Base-by-base conservation (phyloP, 495 filamentous ascomycete genomes). In the Aspergillus affinis region DNA sequence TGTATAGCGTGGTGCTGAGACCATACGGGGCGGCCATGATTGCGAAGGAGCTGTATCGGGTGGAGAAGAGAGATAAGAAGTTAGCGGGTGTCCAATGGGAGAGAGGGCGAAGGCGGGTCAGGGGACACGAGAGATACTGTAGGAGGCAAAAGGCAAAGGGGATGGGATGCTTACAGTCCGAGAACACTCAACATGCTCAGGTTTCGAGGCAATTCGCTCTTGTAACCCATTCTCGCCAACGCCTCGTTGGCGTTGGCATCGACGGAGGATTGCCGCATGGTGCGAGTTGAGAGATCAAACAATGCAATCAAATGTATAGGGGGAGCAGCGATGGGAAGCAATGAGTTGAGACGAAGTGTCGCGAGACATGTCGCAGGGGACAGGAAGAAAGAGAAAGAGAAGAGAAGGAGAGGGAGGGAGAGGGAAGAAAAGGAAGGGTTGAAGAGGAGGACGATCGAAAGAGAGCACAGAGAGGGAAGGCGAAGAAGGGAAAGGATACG, bases 1-100 rank as follows among this genome's bases (percentile, higher is more conserved):
- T 88, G 74, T 84, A 88, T 46, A 90, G 71, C 54, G 88, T 90
- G 30, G 88, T 90, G 63, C 83, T 84, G 30, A 89, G 79, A 47
- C 88, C 88, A 62, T 86, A 90, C 17, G 88, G 88, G 21, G 79
- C 81, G 10, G 81, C 81, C 77, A 84, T 84, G 61, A 84, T 84
- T 26, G 81, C 81, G 55, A 83, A 84, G 57, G 79, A 81, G 44
- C 58, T 69, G 19, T 36, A 15, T 12, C 15, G 27, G 9, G 7
- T 12, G n/a, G 19, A 26, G 20, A 23, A n/a, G 20, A 21, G 21
- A 30, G 30, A 55, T 46, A 9, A 5, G 15, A 15, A 8, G 29
- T 19, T 18, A n/a, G 18, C 10, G 20, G 19, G 47, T 30, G 7
- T 54, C 20, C 48, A 21, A 49, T 49, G 6, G 48, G 48, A 20